Conservation (phyloP, 345 rosid genomes). For the Eutrema yunnanense region DNA sequence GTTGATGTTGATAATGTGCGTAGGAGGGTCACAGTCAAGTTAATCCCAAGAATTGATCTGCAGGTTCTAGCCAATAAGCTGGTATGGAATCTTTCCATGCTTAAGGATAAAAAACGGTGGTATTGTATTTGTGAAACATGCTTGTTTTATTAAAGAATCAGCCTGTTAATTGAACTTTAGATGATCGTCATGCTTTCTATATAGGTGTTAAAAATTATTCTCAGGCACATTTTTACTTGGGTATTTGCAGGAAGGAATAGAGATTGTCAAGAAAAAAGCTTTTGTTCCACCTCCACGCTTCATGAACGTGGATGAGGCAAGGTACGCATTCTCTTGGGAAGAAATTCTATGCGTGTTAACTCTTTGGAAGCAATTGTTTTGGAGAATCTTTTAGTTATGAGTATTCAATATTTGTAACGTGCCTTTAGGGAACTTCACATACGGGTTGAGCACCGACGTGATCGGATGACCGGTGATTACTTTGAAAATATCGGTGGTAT, state of each 20-base stretch:
- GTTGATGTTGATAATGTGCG: slow-evolving; percentile 86
- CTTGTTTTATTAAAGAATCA: background rate
- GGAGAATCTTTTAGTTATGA: background rate
- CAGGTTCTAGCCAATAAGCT: slow-evolving; percentile 75
- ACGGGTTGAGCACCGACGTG: slow-evolving; percentile 75
- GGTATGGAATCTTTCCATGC: slow-evolving; percentile 34
- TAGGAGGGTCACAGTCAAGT: slow-evolving; percentile 72
- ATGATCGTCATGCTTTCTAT: too few relatives aligned
- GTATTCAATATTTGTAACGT: background rate
- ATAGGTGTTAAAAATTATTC: too few relatives aligned
- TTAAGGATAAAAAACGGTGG: background rate
- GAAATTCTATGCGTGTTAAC: background rate
- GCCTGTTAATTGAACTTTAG: background rate
- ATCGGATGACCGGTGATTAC: slow-evolving; percentile 70
- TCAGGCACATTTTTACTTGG: background rate
- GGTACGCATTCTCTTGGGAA: slow-evolving; percentile 36
- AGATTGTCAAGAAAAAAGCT: slow-evolving; percentile 67
- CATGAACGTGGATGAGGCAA: slow-evolving; percentile 85
- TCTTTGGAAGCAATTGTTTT: background rate
- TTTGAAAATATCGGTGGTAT: slow-evolving; percentile 63
- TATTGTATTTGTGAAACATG: background rate
- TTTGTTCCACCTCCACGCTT: slow-evolving; percentile 90
- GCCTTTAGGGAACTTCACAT: slow-evolving; percentile 63
- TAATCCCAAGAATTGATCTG: slow-evolving; percentile 81
- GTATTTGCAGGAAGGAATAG: slow-evolving; percentile 62